Conservation (phyloP, 2,329 filamentous ascomycete genomes). For the Alternaria arborescens region DNA sequence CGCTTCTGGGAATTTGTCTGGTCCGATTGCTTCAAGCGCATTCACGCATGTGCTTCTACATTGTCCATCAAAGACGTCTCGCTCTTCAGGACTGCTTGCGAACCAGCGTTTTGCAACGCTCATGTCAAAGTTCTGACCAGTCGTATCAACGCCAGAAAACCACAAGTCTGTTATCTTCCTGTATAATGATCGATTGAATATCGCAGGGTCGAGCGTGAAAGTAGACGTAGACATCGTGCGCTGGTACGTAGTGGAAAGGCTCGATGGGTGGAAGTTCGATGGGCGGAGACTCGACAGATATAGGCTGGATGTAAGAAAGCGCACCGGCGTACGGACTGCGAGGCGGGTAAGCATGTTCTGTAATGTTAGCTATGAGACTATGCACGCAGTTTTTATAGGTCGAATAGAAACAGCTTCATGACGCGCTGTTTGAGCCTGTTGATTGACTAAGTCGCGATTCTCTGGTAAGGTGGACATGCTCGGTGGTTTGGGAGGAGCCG, state of each 20-base stretch:
- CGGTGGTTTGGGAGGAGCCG: background rate
- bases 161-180: constrained; percentile 48
- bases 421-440: background rate
- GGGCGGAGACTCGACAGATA: constrained; percentile 7
- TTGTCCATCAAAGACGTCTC: constrained; percentile 47
- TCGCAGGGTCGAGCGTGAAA: constrained; percentile 47
- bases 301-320: constrained; percentile 11
- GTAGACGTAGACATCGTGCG: constrained; percentile 40
- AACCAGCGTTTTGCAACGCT: constrained; percentile 51
- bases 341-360: constrained; percentile 16
- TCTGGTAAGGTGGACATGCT: background rate
- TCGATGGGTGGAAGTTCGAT: constrained; percentile 1
- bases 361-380: background rate
- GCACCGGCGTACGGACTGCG: constrained; percentile 10
- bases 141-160: constrained; percentile 47
- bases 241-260: background rate
- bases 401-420: background rate
- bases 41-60: constrained; percentile 46
- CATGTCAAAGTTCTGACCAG: constrained; percentile 34
- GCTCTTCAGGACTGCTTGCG: constrained; percentile 43
- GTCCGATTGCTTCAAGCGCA: constrained; percentile 52
- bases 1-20: constrained; percentile 43
- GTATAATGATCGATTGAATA: constrained; percentile 55
- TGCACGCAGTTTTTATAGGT: background rate
- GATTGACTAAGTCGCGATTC: background rate